These are phyloP conservation scores for Beauveria varroae DNA, from an alignment of 2,329 filamentous ascomycete genomes.

Conservation along the genomic window DNA sequence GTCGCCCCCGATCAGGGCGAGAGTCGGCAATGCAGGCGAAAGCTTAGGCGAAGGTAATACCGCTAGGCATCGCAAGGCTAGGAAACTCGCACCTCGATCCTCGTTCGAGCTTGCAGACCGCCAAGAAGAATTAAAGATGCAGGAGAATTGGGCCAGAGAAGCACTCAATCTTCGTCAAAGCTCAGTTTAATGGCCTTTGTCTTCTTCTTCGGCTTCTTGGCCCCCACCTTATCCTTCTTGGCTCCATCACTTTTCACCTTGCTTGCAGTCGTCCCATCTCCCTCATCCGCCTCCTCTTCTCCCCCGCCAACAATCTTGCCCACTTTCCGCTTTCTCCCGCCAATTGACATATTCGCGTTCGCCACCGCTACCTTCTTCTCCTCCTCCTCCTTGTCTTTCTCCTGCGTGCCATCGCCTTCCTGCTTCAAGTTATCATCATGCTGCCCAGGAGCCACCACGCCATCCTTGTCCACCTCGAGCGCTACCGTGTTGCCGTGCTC, in stretches of 20 bases:
- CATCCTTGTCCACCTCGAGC: constrained; percentile 39
- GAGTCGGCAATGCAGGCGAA: no score
- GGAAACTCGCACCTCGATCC: no score
- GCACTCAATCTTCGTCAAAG: constrained; percentile 50
- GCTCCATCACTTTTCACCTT: constrained; percentile 15
- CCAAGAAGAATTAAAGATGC: no score
- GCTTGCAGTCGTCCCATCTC: constrained; percentile 20
- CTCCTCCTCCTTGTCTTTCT: constrained; percentile 17
- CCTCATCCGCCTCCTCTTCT: constrained; percentile 13
- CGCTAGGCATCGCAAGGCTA: no score
- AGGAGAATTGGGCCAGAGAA: no score
- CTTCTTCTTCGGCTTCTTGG: constrained; percentile 41
- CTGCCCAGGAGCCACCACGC: constrained; percentile 26
- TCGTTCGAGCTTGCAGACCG: no score
- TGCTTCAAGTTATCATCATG: not conserved
- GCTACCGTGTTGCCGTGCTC: constrained; percentile 59
- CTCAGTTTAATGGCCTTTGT: constrained; percentile 60
- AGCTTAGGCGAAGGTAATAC: no score
- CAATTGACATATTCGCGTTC: constrained; percentile 23
- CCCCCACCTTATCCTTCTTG: constrained; percentile 16
- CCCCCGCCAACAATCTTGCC: constrained; percentile 40
- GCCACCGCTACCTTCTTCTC: constrained; percentile 17
- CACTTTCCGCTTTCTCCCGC: constrained; percentile 47
- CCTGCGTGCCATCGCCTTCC: constrained; percentile 15
- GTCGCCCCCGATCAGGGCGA: no score